phyloP scores from a whole-genome alignment of 257 asterid species.

The Gynochthodes officinalis region DNA sequence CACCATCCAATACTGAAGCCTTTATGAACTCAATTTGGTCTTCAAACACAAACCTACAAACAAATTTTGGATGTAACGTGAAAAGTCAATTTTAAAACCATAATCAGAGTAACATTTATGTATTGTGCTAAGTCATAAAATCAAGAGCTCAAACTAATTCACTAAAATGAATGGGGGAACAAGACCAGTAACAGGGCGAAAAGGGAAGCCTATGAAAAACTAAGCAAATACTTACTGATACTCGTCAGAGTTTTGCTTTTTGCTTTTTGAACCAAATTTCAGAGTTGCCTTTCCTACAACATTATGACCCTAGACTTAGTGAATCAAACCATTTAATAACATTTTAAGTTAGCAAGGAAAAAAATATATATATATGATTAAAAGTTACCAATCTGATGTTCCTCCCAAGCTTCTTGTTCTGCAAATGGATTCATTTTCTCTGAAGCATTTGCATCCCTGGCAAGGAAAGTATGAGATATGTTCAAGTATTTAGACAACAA shows the following conservation, averaged over 20 bases:
- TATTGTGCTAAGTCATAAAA: neutral
- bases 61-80: neutral
- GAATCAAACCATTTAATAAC: constrained; percentile 17
- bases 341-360: constrained; percentile 7
- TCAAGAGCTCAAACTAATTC: neutral
- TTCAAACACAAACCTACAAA: constrained; percentile 81
- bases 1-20: constrained; percentile 81
- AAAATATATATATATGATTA: constrained; percentile 12
- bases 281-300: constrained; percentile 83
- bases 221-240: constrained; percentile 63
- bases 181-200: neutral
- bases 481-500: neutral
- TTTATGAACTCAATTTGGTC: constrained; percentile 92
- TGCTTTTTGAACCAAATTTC: constrained; percentile 73
- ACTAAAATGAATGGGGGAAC: neutral
- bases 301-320: constrained; percentile 23
- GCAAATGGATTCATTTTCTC: constrained; percentile 98
- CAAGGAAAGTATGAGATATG: constrained; percentile 15
- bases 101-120: neutral
- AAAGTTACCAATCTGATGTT: constrained; percentile 78
- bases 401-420: constrained; percentile 99
- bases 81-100: constrained; percentile 5
- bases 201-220: neutral
- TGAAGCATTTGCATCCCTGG: constrained; percentile 70
- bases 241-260: constrained; percentile 54